These are phyloP conservation scores for Arthroderma sp. DNA, from an alignment of 2,329 filamentous ascomycete genomes.

Conservation along the genomic window DNA sequence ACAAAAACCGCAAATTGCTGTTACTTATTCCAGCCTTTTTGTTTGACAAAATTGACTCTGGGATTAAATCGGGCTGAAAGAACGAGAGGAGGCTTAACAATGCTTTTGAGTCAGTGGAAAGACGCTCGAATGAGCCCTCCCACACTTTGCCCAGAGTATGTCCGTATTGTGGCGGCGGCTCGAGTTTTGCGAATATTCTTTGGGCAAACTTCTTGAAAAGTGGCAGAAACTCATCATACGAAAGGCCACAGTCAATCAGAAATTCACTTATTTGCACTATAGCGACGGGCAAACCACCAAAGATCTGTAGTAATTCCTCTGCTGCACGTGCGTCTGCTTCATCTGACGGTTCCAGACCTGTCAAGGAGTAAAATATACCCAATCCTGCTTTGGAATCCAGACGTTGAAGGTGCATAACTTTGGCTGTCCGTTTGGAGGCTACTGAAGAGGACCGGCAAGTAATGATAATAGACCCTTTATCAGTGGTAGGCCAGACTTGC, in stretches of 20 bases:
- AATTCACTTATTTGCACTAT: slow-evolving; percentile 5
- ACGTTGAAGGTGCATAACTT: slow-evolving; percentile 1
- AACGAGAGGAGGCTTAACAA: slow-evolving; percentile 3
- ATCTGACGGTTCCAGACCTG: slow-evolving; percentile 1
- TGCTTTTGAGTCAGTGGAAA: not conserved
- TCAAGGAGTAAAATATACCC: slow-evolving; percentile 2
- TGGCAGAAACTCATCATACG: slow-evolving; percentile 4
- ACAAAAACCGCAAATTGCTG: slow-evolving; percentile 1
- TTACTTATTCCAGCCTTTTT: slow-evolving; percentile 1
- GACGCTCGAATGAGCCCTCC: slow-evolving; percentile 1
- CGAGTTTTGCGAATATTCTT: not conserved
- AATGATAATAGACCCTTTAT: slow-evolving; percentile 4
- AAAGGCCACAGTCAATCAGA: slow-evolving; percentile 2
- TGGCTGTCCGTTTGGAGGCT: not conserved
- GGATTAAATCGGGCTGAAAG: slow-evolving; percentile 4
- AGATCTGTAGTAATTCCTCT: not conserved
- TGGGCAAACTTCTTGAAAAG: slow-evolving; percentile 1
- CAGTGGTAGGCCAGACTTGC: slow-evolving; percentile 3
- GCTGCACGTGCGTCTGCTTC: slow-evolving; percentile 1
- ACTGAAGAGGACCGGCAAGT: slow-evolving; percentile 1
- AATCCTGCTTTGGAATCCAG: slow-evolving; percentile 1
- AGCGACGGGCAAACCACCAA: slow-evolving; percentile 5
- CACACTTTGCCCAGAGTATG: slow-evolving; percentile 4
- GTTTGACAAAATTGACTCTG: slow-evolving; percentile 11
- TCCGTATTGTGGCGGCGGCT: slow-evolving; percentile 1